These are phyloP conservation scores for Silene conica DNA, from an alignment of 148 eudicot genomes.

Conservation along the genomic window DNA sequence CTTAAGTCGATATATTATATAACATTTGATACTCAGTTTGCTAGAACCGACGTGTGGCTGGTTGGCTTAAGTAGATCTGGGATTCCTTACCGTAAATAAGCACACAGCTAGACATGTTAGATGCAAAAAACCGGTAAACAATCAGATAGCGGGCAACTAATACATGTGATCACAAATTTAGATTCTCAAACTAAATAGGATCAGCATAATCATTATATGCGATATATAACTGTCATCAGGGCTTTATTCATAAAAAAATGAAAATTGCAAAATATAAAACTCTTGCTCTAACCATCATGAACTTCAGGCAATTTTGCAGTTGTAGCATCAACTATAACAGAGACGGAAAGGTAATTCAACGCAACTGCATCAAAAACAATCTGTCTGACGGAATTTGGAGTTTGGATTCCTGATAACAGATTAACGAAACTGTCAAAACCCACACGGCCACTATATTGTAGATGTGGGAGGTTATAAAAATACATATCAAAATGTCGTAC, in stretches of 20 bases:
- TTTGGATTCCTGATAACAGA: constrained; percentile 73
- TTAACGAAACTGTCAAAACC: background rate
- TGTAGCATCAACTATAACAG: constrained; percentile 88
- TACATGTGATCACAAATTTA: background rate
- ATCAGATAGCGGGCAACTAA: too few relatives aligned
- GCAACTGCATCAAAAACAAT: constrained; percentile 96
- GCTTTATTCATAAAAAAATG: background rate
- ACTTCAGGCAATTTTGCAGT: constrained; percentile 88
- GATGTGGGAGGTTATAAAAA: background rate
- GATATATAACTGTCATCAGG: background rate
- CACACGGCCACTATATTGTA: background rate
- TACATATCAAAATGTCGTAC: constrained; percentile 27
- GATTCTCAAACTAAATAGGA: background rate
- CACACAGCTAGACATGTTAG: too few relatives aligned
- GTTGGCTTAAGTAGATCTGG: too few relatives aligned
- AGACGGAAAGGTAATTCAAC: constrained; percentile 69
- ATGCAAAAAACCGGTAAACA: too few relatives aligned
- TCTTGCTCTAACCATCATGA: constrained; percentile 51
- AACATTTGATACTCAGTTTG: too few relatives aligned
- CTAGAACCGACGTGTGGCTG: too few relatives aligned
- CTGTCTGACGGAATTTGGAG: constrained; percentile 95
- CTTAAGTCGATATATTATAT: too few relatives aligned
- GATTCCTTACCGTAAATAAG: too few relatives aligned
- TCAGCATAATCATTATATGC: background rate
- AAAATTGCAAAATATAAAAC: background rate